Conservation (phyloP, 805 yeast genomes). For the Ogataea philodendri region DNA sequence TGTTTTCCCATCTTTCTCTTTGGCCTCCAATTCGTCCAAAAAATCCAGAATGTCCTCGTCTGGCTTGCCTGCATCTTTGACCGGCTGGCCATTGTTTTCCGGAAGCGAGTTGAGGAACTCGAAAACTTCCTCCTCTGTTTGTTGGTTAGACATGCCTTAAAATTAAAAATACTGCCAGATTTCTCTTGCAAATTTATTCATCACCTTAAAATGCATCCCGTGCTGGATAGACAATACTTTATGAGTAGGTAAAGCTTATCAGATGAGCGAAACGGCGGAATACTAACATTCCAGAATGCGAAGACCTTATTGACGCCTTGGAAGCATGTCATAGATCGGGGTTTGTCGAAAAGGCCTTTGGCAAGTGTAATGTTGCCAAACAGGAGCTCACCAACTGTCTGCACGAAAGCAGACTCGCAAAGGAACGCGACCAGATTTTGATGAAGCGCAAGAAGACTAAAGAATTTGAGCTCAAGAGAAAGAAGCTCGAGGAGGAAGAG, state of each 20-base stretch:
- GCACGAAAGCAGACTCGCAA: conserved; percentile 67
- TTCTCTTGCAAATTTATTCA: conserved; percentile 6
- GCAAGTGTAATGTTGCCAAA: conserved; percentile 81
- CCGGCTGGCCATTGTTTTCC: conserved; percentile 37
- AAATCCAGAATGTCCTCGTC: conserved; percentile 56
- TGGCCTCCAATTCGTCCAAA: conserved; percentile 68
- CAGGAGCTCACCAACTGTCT: conserved; percentile 77
- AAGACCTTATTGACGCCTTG: conserved; percentile 77
- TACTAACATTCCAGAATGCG: conserved; percentile 51
- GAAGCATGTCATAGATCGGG: conserved; percentile 83
- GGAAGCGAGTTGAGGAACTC: conserved; percentile 81
- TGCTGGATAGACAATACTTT: conserved; percentile 32
- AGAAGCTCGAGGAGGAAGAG: conserved; percentile 67
- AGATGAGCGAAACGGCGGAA: too few relatives aligned
- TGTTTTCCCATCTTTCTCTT: conserved; percentile 44
- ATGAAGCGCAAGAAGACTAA: conserved; percentile 57
- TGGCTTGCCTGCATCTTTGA: conserved; percentile 33
- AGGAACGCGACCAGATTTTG: conserved; percentile 54
- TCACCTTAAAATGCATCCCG: conserved; percentile 31
- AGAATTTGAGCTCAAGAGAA: conserved; percentile 54
- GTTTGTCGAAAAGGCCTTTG: conserved; percentile 67
- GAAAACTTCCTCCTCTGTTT: conserved; percentile 64
- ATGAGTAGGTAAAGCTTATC: conserved; percentile 29
- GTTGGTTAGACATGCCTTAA: conserved; percentile 14
- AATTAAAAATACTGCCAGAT: conserved; percentile 2